Evolutionary conservation across 1,284 basidiomycete genomes (phyloP).

Genomic region (Ganoderma sinense): DNA sequence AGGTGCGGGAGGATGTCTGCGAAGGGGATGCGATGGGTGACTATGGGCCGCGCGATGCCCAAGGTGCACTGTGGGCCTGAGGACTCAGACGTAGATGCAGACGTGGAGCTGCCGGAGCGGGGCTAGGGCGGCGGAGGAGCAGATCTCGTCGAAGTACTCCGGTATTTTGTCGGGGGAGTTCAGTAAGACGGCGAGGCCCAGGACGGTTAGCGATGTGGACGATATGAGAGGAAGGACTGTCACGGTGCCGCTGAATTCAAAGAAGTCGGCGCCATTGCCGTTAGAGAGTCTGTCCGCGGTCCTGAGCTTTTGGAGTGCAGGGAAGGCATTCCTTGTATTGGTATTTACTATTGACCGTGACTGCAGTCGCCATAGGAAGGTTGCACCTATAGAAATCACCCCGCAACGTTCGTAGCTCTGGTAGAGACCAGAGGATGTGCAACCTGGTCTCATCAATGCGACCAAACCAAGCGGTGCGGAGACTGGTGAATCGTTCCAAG

Average conservation of each 20-base stretch:
- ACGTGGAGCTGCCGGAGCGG: not conserved
- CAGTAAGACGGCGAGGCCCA: not conserved
- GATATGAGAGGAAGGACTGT: not conserved
- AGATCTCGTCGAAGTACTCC: not conserved
- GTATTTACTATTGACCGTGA: too few species aligned
- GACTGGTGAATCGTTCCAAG: not conserved
- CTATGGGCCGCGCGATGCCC: not conserved
- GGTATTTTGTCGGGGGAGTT: not conserved
- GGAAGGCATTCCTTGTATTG: not conserved
- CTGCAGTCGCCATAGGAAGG: too few species aligned
- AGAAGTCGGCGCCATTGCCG: not conserved
- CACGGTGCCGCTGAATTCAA: too few species aligned
- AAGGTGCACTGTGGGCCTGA: too few species aligned
- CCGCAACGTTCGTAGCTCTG: not conserved
- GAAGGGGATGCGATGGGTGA: not conserved
- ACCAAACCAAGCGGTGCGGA: too few species aligned
- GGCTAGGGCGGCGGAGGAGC: not conserved
- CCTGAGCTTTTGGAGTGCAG: not conserved
- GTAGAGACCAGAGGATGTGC: not conserved
- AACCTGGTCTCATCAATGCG: too few species aligned
- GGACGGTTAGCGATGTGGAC: not conserved
- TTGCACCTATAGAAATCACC: not conserved
- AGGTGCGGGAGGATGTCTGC: not conserved
- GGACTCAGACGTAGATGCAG: not conserved
- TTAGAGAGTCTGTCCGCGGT: not conserved